These are phyloP conservation scores for Carallia pectinifolia DNA, from an alignment of 345 rosid species.

Conservation along the genomic window DNA sequence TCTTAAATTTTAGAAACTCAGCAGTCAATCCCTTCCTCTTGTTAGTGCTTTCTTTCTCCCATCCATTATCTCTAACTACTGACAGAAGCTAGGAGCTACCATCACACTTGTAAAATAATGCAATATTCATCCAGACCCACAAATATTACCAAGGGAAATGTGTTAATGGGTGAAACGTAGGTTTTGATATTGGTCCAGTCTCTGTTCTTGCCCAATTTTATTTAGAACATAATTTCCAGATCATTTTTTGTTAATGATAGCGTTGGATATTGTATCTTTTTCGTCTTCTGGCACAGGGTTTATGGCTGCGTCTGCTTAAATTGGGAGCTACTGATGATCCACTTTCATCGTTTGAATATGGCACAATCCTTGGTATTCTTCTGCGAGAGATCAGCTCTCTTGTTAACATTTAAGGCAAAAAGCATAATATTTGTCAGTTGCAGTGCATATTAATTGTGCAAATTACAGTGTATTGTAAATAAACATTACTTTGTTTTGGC, in stretches of 20 bases:
- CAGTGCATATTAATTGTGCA: constrained; percentile 10
- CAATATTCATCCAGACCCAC: not conserved
- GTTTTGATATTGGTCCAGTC: not conserved
- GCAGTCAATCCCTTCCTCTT: not conserved
- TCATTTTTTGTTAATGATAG: not conserved
- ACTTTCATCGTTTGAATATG: constrained; percentile 97
- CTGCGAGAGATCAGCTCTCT: constrained; percentile 5
- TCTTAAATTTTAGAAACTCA: not conserved
- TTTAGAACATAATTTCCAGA: not conserved
- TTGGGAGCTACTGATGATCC: constrained; percentile 92
- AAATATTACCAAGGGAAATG: not conserved
- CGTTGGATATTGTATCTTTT: not conserved
- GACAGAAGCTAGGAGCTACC: not conserved
- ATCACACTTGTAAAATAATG: not conserved
- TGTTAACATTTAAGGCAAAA: constrained; percentile 15
- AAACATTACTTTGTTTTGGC: constrained; percentile 21
- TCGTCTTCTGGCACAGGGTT: constrained; percentile 47
- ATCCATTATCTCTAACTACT: not conserved
- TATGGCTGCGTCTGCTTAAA: constrained; percentile 93
- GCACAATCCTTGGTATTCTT: constrained; percentile 86
- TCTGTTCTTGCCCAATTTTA: not conserved
- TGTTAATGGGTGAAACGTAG: not conserved
- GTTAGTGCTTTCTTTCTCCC: not conserved
- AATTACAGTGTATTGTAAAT: constrained; percentile 12
- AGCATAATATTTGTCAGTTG: constrained; percentile 12